phyloP scores from a whole-genome alignment of 202 grass and related monocot genomes.

The Bolboschoenoplectus hybrid region DNA sequence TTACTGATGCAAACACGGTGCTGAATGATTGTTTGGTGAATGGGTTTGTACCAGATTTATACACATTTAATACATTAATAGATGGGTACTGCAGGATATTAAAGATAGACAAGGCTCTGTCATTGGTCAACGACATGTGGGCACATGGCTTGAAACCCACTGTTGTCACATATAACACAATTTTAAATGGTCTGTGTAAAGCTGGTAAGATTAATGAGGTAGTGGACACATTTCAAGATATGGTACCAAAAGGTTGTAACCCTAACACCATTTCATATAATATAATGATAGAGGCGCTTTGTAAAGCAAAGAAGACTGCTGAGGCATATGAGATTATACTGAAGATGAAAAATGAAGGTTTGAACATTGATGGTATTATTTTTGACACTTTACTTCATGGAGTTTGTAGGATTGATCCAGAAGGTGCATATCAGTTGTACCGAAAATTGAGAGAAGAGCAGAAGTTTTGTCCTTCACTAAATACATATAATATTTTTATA shows the following conservation, averaged over 20 bases:
- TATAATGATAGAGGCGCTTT: conserved; percentile 85
- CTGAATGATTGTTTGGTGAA: conserved; percentile 86
- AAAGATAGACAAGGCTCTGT: conserved; percentile 72
- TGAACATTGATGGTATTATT: conserved; percentile 78
- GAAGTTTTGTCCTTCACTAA: conserved; percentile 58
- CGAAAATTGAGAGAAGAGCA: conserved; percentile 66
- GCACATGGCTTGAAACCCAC: conserved; percentile 64
- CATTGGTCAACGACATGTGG: conserved; percentile 90
- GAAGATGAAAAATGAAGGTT: conserved; percentile 82
- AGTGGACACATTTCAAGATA: conserved; percentile 72
- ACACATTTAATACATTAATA: conserved; percentile 94
- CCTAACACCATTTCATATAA: conserved; percentile 86
- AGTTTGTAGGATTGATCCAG: conserved; percentile 73
- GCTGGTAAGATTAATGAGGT: conserved; percentile 73
- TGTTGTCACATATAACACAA: conserved; percentile 82
- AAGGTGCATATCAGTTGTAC: conserved; percentile 76
- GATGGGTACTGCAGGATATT: conserved; percentile 87
- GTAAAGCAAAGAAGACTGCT: conserved; percentile 62
- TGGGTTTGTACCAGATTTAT: conserved; percentile 76
- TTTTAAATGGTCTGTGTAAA: conserved; percentile 91
- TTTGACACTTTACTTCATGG: conserved; percentile 87
- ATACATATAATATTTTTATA: conserved; percentile 90
- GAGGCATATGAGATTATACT: conserved; percentile 69
- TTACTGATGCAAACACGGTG: conserved; percentile 69
- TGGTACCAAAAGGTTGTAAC: conserved; percentile 65